Conservation (phyloP, 1,284 basidiomycete species). For the Ceratobasidium sp. region DNA sequence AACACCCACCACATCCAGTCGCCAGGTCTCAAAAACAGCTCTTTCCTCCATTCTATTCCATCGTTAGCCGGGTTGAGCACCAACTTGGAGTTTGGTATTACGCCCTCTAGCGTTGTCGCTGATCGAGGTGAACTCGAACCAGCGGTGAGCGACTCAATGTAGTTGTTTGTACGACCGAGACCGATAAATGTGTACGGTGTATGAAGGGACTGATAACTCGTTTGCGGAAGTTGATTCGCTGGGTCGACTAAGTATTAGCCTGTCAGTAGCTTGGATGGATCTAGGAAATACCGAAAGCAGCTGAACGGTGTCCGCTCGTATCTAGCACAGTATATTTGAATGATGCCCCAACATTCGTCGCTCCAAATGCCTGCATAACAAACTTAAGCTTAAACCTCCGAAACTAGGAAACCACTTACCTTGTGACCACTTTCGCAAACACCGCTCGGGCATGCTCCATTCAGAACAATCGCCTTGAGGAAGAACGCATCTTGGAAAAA, state of each 20-base stretch:
- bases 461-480: conserved; percentile 93
- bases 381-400: background rate
- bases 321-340: conserved; percentile 98
- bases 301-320: conserved; percentile 72
- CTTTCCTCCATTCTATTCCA: conserved; percentile 77
- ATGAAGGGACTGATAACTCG: conserved; percentile 85
- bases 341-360: conserved; percentile 91
- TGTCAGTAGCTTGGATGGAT: conserved; percentile 14
- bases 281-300: conserved; percentile 3
- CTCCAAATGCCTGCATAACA: conserved; percentile 81
- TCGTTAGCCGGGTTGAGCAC: conserved; percentile 77
- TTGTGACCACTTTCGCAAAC: conserved; percentile 75
- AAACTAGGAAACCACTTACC: conserved; percentile 56
- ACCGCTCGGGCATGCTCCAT: conserved; percentile 87
- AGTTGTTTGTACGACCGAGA: conserved; percentile 96
- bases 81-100: conserved; percentile 97
- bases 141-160: conserved; percentile 71
- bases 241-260: background rate
- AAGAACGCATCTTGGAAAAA: conserved; percentile 99
- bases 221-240: conserved; percentile 94
- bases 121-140: conserved; percentile 68
- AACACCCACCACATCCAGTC: conserved; percentile 99
- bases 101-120: conserved; percentile 80
- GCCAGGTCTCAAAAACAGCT: conserved; percentile 92
- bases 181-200: conserved; percentile 97